Base-by-base conservation (phyloP, 2,329 filamentous ascomycete species). In the Fusarium sp. region DNA sequence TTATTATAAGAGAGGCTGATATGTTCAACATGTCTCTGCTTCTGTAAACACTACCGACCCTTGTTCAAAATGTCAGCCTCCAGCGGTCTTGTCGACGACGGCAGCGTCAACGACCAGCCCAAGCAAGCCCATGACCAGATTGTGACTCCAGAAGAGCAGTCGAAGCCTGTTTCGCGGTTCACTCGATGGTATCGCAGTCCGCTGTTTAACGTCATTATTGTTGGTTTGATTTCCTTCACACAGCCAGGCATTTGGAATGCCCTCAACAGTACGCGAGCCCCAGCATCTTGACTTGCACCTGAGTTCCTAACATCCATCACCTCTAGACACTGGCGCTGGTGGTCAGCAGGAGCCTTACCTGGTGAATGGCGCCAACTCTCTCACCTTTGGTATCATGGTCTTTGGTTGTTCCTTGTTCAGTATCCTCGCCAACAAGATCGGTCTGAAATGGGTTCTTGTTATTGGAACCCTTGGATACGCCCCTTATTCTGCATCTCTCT, bases 191-290 rank as follows among this genome's bases (percentile, higher is more conserved):
- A 68, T 58, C 61, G 68, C 36, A 70, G 68, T 26, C 68, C 68
- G 3, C 35, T 85, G 1, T 84, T 83, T 76, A 83, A 85, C 67
- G 81, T 82, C 32, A 80, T 80, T 34, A 72, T 84, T 4, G 83
- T 84, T 42, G 82, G 83, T 15, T 76, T 76, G 6, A 83, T 84
- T 2, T 83, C 81, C 1, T 85, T 85, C 60, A 76, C 83, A 12
- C 80, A 80, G 0, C 81, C 80, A 0, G 80, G 81, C 0, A 73
- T 85, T 0, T 85, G 83, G 83, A 85, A 84, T 70, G 83, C 83
- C 0, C 83, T 85, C 75, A 84, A 83, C 57, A 77, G 68, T 70
- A 46, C 13, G 53, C 56, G 0, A 0, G 1, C 1, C 13, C n/a
- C 3, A n/a, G 19, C 19, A 19, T 19, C 19, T 19, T 19, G 19